These are phyloP conservation scores for Raddia distichophylla DNA, from an alignment of 176 grass and related monocot genomes.

Conservation along the genomic window DNA sequence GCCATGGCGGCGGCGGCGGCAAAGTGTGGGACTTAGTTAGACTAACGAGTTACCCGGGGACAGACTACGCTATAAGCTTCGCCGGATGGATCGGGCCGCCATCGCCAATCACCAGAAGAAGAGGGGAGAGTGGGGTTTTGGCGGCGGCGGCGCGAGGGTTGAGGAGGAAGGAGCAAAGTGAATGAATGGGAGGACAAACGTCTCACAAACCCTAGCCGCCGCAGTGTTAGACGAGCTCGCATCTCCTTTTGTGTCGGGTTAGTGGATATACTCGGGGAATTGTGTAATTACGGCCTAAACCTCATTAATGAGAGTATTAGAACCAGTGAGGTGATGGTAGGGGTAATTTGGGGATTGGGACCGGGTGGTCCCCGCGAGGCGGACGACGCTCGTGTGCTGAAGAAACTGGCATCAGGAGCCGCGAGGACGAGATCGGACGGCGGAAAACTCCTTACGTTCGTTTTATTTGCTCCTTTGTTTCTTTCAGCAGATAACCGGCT, in stretches of 20 bases:
- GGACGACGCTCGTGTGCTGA: neutral
- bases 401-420: constrained; percentile 14
- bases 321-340: neutral
- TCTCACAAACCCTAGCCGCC: constrained; percentile 78
- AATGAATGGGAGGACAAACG: neutral
- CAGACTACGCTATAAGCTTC: constrained; percentile 34
- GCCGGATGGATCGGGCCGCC: constrained; percentile 35
- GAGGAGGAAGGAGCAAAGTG: neutral
- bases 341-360: constrained; percentile 20
- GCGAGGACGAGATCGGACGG: constrained; percentile 22
- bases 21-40: neutral
- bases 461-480: too few relatives aligned
- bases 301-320: neutral
- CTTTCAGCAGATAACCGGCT: too few relatives aligned
- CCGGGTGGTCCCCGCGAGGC: neutral
- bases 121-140: constrained; percentile 39
- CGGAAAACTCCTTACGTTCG: neutral
- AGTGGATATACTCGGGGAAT: neutral
- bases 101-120: constrained; percentile 34
- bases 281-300: neutral
- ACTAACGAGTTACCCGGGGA: neutral
- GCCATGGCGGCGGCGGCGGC: constrained; percentile 46
- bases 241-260: constrained; percentile 42
- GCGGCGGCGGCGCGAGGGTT: constrained; percentile 38
- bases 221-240: constrained; percentile 45